These are phyloP conservation scores for Aspergillus niger DNA, from an alignment of 2,329 filamentous ascomycete species.

Conservation along the genomic window DNA sequence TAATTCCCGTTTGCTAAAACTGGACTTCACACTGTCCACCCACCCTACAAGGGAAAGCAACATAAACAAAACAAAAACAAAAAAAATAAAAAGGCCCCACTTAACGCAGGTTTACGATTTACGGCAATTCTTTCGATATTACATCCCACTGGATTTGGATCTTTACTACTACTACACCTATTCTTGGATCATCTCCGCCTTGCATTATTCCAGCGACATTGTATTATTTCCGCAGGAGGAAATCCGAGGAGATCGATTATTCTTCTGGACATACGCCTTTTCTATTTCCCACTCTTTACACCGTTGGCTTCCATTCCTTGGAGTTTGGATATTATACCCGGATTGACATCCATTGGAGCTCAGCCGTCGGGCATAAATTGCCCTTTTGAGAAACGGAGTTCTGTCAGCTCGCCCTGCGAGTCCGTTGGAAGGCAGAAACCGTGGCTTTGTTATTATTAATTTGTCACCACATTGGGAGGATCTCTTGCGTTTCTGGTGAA, in stretches of 20 bases:
- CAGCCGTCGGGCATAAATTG: conserved; percentile 11
- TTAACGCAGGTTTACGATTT: conserved; percentile 25
- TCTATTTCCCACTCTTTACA: conserved; percentile 13
- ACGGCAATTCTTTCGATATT: conserved; percentile 14
- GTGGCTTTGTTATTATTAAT: conserved; percentile 19
- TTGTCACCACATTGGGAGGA: conserved; percentile 9
- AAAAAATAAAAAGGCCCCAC: conserved; percentile 8
- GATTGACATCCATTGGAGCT: conserved; percentile 8
- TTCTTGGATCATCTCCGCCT: conserved; percentile 13
- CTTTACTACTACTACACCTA: conserved; percentile 2
- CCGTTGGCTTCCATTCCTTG: conserved; percentile 9
- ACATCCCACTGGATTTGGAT: background rate
- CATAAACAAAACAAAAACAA: background rate
- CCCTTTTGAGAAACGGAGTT: conserved; percentile 13
- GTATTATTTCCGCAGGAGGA: conserved; percentile 22
- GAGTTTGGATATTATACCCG: conserved; percentile 17
- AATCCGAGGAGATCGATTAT: conserved; percentile 19
- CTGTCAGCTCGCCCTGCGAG: conserved; percentile 7
- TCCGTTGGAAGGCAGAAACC: conserved; percentile 10
- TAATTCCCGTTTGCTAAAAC: conserved; percentile 33
- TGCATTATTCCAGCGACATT: conserved; percentile 20
- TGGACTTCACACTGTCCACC: background rate
- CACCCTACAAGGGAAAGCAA: background rate
- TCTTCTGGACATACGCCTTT: conserved; percentile 23
- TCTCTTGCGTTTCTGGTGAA: conserved; percentile 11